phyloP scores from a whole-genome alignment of 179 eudicot genomes.

The Heliamphora pulchella region DNA sequence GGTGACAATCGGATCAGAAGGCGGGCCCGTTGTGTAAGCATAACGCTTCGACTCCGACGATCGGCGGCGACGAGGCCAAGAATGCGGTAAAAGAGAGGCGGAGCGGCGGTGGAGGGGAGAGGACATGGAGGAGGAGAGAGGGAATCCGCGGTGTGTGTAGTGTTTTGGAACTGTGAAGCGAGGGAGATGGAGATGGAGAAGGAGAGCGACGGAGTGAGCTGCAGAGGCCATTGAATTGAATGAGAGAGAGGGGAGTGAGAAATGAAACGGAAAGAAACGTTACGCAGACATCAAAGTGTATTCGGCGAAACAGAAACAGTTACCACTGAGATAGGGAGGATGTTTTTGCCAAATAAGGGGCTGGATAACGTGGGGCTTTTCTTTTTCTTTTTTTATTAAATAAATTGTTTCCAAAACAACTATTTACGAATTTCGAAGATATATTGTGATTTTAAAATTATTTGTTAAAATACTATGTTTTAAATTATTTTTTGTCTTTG shows the following conservation, averaged over 20 bases:
- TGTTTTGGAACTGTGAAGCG: not conserved
- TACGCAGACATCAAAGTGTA: too few species aligned
- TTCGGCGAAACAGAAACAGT: too few species aligned
- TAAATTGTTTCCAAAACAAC: too few species aligned
- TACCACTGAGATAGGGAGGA: too few species aligned
- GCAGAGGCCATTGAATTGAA: constrained; percentile 13
- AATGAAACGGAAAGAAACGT: not conserved
- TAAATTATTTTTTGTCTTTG: too few species aligned
- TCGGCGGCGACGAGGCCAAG: not conserved
- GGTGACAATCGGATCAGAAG: constrained; percentile 44
- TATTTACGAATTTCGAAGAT: too few species aligned
- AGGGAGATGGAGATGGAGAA: not conserved
- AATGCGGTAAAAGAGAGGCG: not conserved
- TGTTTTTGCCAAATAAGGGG: too few species aligned
- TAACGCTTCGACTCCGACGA: not conserved
- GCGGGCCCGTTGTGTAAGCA: constrained; percentile 69
- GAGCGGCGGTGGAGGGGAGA: not conserved
- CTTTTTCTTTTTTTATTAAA: too few species aligned
- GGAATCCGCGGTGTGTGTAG: not conserved
- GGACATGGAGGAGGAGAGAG: constrained; percentile 13
- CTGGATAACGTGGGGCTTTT: too few species aligned
- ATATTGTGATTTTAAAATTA: too few species aligned
- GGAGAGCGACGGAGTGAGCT: constrained; percentile 9
- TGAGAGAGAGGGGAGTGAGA: not conserved
- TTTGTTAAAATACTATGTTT: too few species aligned